Percentiles rank a stretch among this genome's conserved stretches.
Conservation (phyloP, 73 alveolate species). For the Paramecium caudatum region DNA sequence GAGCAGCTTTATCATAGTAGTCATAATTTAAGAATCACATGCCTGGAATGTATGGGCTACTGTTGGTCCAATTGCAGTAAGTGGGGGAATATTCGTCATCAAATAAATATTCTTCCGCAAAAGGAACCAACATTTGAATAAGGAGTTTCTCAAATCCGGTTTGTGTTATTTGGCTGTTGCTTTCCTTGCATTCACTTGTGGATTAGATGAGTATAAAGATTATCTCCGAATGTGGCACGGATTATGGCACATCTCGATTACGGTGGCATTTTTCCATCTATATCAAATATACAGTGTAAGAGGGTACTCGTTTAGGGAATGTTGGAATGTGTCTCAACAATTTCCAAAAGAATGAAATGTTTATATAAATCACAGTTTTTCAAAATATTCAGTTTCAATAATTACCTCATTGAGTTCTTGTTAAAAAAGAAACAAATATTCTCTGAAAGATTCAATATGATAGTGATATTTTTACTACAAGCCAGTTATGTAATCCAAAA, state of each 20-base stretch:
- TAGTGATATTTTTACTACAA: not conserved
- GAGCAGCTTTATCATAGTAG: constrained; percentile 1
- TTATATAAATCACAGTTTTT: not conserved
- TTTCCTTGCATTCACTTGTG: not conserved
- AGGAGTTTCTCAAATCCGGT: not conserved
- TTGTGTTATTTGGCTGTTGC: not conserved
- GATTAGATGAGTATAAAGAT: constrained; percentile 26
- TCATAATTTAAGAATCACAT: not conserved
- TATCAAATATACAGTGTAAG: not conserved
- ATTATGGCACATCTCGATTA: constrained; percentile 46
- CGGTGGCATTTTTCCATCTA: not conserved
- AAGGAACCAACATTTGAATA: not conserved
- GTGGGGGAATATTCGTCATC: not conserved
- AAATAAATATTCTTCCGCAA: not conserved
- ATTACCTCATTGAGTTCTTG: not conserved
- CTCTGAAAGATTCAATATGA: constrained; percentile 8
- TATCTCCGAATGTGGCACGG: constrained; percentile 57
- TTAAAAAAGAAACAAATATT: not conserved
- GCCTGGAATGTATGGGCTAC: constrained; percentile 58
- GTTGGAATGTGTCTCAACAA: not conserved
- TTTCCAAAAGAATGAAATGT: not conserved
- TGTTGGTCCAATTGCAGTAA: not conserved
- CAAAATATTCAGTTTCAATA: not conserved
- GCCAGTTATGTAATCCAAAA: not conserved
- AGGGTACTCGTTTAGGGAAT: not conserved